These are phyloP conservation scores for Xylariaceae sp. DNA, from an alignment of 2,329 filamentous ascomycete species.

Conservation along the genomic window DNA sequence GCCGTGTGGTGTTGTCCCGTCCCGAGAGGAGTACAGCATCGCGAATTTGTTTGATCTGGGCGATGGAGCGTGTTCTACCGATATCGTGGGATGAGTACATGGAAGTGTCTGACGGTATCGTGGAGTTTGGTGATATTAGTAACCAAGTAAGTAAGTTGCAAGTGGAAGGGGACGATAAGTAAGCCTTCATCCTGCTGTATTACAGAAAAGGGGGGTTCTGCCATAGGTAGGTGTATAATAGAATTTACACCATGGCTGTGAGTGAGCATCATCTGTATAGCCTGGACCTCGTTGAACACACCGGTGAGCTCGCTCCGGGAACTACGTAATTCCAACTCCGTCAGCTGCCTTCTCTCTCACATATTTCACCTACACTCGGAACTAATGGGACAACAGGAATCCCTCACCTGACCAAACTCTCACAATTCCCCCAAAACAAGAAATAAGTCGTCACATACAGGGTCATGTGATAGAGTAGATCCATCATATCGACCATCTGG, in stretches of 20 bases:
- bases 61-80: conserved; percentile 59
- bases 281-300: conserved; percentile 66
- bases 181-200: too few species aligned
- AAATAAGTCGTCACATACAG: conserved; percentile 65
- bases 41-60: conserved; percentile 64
- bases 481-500: conserved; percentile 52
- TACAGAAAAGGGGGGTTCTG: neutral
- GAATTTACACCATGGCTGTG: conserved; percentile 40
- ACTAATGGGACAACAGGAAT: neutral
- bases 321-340: conserved; percentile 29
- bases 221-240: neutral
- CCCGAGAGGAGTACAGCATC: conserved; percentile 57
- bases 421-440: conserved; percentile 55
- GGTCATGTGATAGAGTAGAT: conserved; percentile 60
- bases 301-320: conserved; percentile 57
- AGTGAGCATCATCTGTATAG: conserved; percentile 58
- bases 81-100: conserved; percentile 50
- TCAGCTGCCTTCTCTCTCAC: too few species aligned
- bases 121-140: too few species aligned
- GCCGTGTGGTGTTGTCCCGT: conserved; percentile 73
- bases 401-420: conserved; percentile 38
- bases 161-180: too few species aligned
- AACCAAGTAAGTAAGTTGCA: too few species aligned
- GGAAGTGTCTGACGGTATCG: conserved; percentile 59
- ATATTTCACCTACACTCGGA: too few species aligned